Evolutionary conservation across 1,139 yeast species (phyloP), one percentile per base, ranked within the genome.

Genomic region (Sugiyamaella sp.): DNA sequence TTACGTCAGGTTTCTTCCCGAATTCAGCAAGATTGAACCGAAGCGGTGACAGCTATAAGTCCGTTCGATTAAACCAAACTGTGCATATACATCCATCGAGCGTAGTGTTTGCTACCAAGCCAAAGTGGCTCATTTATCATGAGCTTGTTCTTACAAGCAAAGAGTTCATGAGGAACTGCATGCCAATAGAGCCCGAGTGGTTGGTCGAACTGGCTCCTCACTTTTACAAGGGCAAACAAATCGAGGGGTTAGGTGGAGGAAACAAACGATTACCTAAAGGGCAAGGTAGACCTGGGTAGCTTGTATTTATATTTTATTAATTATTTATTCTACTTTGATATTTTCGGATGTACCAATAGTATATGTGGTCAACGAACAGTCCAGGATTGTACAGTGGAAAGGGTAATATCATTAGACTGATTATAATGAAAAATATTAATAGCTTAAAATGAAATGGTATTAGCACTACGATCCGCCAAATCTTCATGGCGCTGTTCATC

Each of bases 31-130:
- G 85, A 49, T 72, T 91, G 33, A 80, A 85, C 21, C 79, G 80
- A 50, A 78, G 80, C 65, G 97, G 97, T 0, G 91, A 87, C 58
- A 79, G 83, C 33, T 89, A 85, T 66, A 73, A 79, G 47, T 79
- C 87, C 1, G 67, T 86, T 33, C 81, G 84, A 61, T 79, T 80
- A 53, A 80, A 80, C 57, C 89, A 84, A 62, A 76, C 84, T 1
- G 89, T 90, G 1, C 79, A 75, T 65, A 78, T 93, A 6, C 99
- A 93, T 65, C 99, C 99, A 0, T 86, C 96, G 0, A 85, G 93
- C 1, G 78, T 80, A 0, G 60, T 89, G 42, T 78, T 77, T 63
- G 76, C 79, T 5, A 74, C 77, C 14, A 82, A 80, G 57, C 96
- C 93, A 4, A 84, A 80, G 61, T 75, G 82, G 65, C 68, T 93